Evolutionary conservation across 2,329 filamentous ascomycete genomes (phyloP).

Genomic region (Leptographium flavum): DNA sequence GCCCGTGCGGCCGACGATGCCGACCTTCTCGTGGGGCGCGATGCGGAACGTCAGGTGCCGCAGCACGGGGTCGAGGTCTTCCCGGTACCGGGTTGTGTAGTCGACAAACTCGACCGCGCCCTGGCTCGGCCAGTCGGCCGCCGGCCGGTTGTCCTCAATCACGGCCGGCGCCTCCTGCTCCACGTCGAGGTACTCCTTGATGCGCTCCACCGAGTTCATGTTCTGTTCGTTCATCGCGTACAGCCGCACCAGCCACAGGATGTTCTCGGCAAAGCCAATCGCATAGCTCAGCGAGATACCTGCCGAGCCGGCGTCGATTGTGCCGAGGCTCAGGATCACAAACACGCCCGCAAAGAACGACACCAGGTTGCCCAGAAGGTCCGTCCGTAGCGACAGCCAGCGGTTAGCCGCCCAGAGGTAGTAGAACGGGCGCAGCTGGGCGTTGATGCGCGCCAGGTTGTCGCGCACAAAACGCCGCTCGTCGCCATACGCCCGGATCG

Average conservation of each 20-base stretch:
- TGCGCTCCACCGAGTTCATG: slow-evolving; percentile 97
- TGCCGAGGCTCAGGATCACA: slow-evolving; percentile 69
- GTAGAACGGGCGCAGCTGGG: slow-evolving; percentile 84
- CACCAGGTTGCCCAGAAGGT: slow-evolving; percentile 79
- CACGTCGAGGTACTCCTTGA: slow-evolving; percentile 93
- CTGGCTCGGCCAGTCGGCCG: slow-evolving; percentile 68
- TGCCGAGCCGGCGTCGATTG: slow-evolving; percentile 77
- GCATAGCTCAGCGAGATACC: slow-evolving; percentile 92
- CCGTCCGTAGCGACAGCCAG: slow-evolving; percentile 89
- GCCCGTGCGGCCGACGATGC: slow-evolving; percentile 88
- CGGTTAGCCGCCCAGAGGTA: slow-evolving; percentile 94
- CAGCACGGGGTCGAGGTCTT: slow-evolving; percentile 76
- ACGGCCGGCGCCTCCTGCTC: slow-evolving; percentile 79
- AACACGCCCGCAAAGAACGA: slow-evolving; percentile 90
- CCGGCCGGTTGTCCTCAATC: slow-evolving; percentile 64
- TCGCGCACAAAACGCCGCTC: slow-evolving; percentile 87
- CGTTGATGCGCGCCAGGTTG: slow-evolving; percentile 78
- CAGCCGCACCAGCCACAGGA: slow-evolving; percentile 87
- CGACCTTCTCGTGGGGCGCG: slow-evolving; percentile 75
- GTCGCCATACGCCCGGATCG: slow-evolving; percentile 91
- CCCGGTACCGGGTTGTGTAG: slow-evolving; percentile 80
- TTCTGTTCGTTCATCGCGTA: slow-evolving; percentile 97
- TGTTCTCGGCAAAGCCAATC: slow-evolving; percentile 91
- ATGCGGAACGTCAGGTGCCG: slow-evolving; percentile 78
- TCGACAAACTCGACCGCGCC: slow-evolving; percentile 77